Percentiles rank a stretch among this genome's conserved stretches.
Conservation (phyloP, 192 early-diverging fungal species). For the Coemansia sp. region DNA sequence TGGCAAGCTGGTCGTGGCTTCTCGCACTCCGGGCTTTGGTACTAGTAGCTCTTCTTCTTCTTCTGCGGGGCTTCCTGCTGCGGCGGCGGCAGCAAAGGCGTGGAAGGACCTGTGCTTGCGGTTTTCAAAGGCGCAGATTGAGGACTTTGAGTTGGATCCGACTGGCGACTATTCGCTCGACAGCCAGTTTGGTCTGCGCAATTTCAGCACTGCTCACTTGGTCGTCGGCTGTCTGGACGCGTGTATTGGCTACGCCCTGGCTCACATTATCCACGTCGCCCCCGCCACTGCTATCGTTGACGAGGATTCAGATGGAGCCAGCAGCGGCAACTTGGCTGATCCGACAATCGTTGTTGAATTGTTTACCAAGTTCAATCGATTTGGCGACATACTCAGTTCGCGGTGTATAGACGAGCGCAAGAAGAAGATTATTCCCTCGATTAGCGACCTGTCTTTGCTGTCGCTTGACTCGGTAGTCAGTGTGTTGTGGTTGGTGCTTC, state of each 20-base stretch:
- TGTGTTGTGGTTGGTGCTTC: conserved; percentile 25
- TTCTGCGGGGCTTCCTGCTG: neutral
- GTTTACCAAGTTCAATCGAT: conserved; percentile 27
- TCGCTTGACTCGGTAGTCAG: conserved; percentile 5
- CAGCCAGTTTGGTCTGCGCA: conserved; percentile 58
- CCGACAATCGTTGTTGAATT: conserved; percentile 30
- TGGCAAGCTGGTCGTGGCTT: conserved; percentile 19
- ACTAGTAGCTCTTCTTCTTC: neutral
- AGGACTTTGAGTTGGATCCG: conserved; percentile 70
- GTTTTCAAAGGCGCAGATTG: conserved; percentile 59
- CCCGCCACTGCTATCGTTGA: neutral
- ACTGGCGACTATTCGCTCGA: conserved; percentile 63
- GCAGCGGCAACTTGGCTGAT: neutral
- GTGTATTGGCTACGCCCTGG: conserved; percentile 38
- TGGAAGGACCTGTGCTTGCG: conserved; percentile 45
- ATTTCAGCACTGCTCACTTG: conserved; percentile 57
- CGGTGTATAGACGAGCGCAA: conserved; percentile 39
- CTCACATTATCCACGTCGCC: conserved; percentile 6
- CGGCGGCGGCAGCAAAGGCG: neutral
- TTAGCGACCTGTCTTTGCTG: conserved; percentile 28
- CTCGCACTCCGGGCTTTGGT: neutral
- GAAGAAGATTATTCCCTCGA: conserved; percentile 13
- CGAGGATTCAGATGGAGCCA: neutral
- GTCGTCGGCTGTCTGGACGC: conserved; percentile 66
- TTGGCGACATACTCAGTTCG: conserved; percentile 31